These are phyloP conservation scores for Termitomyces heimii DNA, from an alignment of 768 basidiomycete genomes.

Conservation along the genomic window DNA sequence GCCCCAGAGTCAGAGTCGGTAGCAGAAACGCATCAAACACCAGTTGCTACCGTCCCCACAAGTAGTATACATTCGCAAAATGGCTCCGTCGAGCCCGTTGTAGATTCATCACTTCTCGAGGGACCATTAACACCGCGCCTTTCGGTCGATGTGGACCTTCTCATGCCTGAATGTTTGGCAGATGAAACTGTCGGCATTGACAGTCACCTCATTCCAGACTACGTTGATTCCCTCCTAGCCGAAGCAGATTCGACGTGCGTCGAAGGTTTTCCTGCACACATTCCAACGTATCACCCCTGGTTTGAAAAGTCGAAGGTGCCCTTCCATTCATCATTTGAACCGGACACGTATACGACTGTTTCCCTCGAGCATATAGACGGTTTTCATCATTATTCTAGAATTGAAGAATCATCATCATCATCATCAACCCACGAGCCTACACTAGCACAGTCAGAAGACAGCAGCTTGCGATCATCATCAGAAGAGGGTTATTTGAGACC, in stretches of 20 bases:
- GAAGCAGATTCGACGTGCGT: neutral
- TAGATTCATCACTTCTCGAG: neutral
- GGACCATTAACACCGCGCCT: neutral
- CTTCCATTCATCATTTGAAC: neutral
- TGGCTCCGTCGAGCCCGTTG: no score
- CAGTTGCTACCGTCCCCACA: neutral
- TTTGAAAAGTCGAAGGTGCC: neutral
- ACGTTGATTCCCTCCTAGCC: neutral
- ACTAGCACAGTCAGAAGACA: neutral
- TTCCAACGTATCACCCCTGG: slow-evolving; percentile 7
- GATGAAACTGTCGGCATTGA: slow-evolving; percentile 6
- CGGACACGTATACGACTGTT: slow-evolving; percentile 6
- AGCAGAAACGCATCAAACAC: neutral
- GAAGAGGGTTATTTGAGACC: neutral
- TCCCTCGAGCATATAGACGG: neutral
- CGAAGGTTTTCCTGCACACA: neutral
- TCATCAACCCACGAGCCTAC: neutral
- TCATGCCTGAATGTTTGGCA: neutral
- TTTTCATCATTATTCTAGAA: neutral
- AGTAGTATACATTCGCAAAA: neutral
- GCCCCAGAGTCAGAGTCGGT: neutral
- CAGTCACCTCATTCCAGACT: neutral
- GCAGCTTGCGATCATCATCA: neutral
- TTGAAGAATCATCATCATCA: neutral
- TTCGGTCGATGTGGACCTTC: neutral